These are phyloP conservation scores for Lactarius trivialis DNA, from an alignment of 768 basidiomycete genomes.

Conservation along the genomic window DNA sequence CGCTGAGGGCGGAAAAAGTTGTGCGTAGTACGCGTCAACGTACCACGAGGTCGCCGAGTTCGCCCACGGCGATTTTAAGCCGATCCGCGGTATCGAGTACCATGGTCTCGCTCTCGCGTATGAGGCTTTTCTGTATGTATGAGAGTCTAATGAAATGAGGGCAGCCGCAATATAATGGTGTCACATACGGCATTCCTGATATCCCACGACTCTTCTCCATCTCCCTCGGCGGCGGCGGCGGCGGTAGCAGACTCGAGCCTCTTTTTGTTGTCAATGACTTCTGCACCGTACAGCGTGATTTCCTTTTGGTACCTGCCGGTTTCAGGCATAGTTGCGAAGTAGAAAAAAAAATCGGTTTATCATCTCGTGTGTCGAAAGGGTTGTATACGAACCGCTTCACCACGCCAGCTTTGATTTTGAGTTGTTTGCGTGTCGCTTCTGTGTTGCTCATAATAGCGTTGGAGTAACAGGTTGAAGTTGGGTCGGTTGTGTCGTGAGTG, in stretches of 20 bases:
- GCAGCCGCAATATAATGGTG: neutral
- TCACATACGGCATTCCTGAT: slow-evolving; percentile 63
- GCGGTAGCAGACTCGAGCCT: slow-evolving; percentile 58
- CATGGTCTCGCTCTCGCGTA: slow-evolving; percentile 74
- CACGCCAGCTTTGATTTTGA: slow-evolving; percentile 70
- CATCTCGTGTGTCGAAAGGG: neutral
- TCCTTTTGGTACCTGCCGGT: slow-evolving; percentile 47
- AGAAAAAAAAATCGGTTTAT: neutral
- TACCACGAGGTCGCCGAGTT: slow-evolving; percentile 63
- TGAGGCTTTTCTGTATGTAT: slow-evolving; percentile 31
- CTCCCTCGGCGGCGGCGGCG: slow-evolving; percentile 26
- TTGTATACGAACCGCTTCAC: slow-evolving; percentile 49
- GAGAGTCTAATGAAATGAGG: neutral
- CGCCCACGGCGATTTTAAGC: slow-evolving; percentile 54
- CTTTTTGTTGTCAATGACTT: slow-evolving; percentile 50
- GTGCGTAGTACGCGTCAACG: slow-evolving; percentile 28
- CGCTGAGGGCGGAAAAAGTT: neutral
- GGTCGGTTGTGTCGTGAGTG: too few species aligned
- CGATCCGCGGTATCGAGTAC: slow-evolving; percentile 57
- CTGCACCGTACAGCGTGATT: slow-evolving; percentile 54
- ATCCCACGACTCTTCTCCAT: slow-evolving; percentile 60
- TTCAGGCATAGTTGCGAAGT: neutral
- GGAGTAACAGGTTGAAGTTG: neutral
- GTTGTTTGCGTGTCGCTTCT: slow-evolving; percentile 49
- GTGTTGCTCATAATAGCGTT: slow-evolving; percentile 37